Evolutionary conservation across 2,329 filamentous ascomycete genomes (phyloP).

Genomic region (Sarocladium strictum): DNA sequence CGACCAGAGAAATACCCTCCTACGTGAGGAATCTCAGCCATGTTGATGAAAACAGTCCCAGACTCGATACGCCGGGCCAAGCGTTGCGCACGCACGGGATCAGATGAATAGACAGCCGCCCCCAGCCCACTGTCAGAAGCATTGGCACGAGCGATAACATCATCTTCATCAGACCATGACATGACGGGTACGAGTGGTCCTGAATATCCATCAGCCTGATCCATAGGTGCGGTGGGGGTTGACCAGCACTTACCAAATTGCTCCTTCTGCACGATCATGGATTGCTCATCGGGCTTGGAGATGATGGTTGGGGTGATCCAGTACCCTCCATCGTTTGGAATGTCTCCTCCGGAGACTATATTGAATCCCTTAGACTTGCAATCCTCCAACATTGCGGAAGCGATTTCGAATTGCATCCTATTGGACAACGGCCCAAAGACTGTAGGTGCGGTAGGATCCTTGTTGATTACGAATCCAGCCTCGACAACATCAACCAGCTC

Average conservation of each 20-base stretch:
- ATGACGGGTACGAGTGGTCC: slow-evolving; percentile 54
- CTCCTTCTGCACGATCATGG: slow-evolving; percentile 47
- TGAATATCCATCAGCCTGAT: not conserved
- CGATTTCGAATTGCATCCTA: slow-evolving; percentile 50
- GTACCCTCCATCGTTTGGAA: slow-evolving; percentile 36
- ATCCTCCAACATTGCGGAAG: slow-evolving; percentile 40
- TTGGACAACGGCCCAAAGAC: slow-evolving; percentile 58
- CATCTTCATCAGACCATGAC: slow-evolving; percentile 52
- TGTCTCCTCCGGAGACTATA: not conserved
- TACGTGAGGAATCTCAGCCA: not conserved
- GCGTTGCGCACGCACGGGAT: slow-evolving; percentile 39
- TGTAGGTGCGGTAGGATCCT: not conserved
- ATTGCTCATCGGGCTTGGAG: slow-evolving; percentile 41
- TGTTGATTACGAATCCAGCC: not conserved
- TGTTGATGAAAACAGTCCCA: slow-evolving; percentile 52
- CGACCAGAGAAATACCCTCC: slow-evolving; percentile 3
- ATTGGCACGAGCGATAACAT: slow-evolving; percentile 49
- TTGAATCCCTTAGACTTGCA: slow-evolving; percentile 32
- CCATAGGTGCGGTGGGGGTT: not conserved
- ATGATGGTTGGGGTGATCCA: slow-evolving; percentile 52
- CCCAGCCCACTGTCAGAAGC: slow-evolving; percentile 43
- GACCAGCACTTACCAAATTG: slow-evolving; percentile 26
- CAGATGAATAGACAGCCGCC: slow-evolving; percentile 47
- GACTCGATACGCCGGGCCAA: slow-evolving; percentile 48
- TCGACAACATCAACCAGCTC: slow-evolving; percentile 18